These are phyloP conservation scores for Apiotrichum veenhuisii DNA, from an alignment of 1,284 basidiomycete genomes.

Conservation along the genomic window DNA sequence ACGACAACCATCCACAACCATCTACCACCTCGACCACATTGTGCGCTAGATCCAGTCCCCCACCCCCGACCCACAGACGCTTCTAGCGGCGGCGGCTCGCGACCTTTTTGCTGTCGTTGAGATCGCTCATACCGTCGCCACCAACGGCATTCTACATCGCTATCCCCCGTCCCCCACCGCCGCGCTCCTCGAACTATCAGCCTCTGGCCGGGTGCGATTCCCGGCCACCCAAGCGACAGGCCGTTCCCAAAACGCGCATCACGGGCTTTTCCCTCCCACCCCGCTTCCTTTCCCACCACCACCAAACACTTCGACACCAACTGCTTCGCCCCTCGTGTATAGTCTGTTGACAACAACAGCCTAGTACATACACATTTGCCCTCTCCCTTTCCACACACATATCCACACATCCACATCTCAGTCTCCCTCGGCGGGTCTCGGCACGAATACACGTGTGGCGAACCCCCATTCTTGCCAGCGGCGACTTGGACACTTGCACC, in stretches of 20 bases:
- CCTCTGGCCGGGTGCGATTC: conserved; percentile 21
- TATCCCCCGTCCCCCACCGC: neutral
- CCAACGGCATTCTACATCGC: neutral
- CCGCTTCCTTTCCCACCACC: neutral
- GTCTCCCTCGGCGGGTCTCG: neutral
- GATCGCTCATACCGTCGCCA: neutral
- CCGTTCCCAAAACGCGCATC: neutral
- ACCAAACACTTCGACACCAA: neutral
- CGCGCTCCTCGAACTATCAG: neutral
- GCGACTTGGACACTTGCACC: neutral
- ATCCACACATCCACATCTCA: neutral
- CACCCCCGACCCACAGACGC: too few species aligned
- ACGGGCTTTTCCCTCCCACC: neutral
- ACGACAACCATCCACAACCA: too few species aligned
- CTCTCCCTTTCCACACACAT: too few species aligned
- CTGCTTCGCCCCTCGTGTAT: too few species aligned
- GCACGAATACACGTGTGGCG: neutral
- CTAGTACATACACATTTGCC: too few species aligned
- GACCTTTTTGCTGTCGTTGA: neutral
- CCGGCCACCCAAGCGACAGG: conserved; percentile 13
- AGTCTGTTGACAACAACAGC: too few species aligned
- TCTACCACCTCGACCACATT: too few species aligned
- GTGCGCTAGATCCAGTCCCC: too few species aligned
- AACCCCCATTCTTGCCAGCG: neutral
- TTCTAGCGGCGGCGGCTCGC: neutral